These are phyloP conservation scores for Aspergillus heteromorphus DNA, from an alignment of 495 filamentous ascomycete species.

Conservation along the genomic window DNA sequence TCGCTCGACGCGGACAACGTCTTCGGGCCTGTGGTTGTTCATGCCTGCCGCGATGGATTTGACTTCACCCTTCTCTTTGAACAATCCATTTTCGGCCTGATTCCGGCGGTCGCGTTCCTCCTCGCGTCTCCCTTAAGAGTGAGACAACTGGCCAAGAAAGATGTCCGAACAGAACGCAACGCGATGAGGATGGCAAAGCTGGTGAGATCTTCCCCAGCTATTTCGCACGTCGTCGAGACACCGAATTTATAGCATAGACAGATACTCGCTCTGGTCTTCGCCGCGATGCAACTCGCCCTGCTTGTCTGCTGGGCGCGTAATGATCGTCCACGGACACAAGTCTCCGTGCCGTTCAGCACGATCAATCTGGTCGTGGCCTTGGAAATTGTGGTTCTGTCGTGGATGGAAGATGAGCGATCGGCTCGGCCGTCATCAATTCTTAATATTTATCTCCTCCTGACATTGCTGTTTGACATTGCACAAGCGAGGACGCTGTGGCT, in stretches of 20 bases:
- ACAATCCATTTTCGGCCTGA: background rate
- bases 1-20: background rate
- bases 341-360: background rate
- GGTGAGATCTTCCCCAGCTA: background rate
- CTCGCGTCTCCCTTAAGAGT: background rate
- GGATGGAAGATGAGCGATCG: conserved; percentile 16
- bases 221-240: background rate
- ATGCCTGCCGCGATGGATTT: background rate
- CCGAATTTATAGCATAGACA: background rate
- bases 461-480: conserved; percentile 30
- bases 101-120: background rate
- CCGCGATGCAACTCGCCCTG: background rate
- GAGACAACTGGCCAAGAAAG: background rate
- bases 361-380: background rate
- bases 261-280: background rate
- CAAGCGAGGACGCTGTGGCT: conserved; percentile 11
- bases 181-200: background rate
- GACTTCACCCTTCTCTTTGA: background rate
- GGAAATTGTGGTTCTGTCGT: conserved; percentile 6
- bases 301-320: background rate
- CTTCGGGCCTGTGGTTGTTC: background rate
- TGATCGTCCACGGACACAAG: background rate
- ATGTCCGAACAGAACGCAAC: background rate
- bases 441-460: conserved; percentile 13
- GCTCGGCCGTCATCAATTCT: conserved; percentile 18